phyloP scores from a whole-genome alignment of 2,329 filamentous ascomycete species.

The Fusarium succisae region DNA sequence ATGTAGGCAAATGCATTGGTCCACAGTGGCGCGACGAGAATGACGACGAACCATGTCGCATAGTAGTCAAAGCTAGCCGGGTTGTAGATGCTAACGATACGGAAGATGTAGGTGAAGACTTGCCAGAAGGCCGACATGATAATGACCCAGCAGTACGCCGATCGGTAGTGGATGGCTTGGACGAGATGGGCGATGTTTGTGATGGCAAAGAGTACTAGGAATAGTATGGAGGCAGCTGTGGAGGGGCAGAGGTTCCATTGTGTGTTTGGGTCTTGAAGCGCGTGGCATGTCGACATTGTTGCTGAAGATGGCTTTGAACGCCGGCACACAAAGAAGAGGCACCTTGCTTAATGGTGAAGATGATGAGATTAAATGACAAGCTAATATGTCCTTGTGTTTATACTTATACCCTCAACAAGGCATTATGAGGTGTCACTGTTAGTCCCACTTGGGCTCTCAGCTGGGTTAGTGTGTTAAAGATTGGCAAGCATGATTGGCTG shows the following conservation, averaged over 20 bases:
- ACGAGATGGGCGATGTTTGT: background rate
- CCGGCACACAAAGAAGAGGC: background rate
- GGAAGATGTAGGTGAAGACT: background rate
- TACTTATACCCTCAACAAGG: background rate
- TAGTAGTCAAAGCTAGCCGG: background rate
- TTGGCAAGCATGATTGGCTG: background rate
- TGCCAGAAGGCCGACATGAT: background rate
- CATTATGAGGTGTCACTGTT: background rate
- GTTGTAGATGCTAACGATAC: background rate
- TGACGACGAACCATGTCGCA: background rate
- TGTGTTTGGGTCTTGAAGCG: background rate
- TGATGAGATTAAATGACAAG: rapidly evolving
- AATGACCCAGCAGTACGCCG: background rate
- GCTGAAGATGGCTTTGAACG: rapidly evolving
- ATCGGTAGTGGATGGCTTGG: background rate
- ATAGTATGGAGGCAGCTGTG: background rate
- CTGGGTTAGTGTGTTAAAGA: background rate
- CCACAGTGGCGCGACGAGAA: background rate
- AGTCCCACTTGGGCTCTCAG: too few relatives aligned
- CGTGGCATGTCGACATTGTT: background rate
- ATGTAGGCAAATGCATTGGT: background rate
- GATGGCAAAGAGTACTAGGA: background rate
- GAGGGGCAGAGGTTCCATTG: background rate
- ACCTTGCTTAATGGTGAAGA: rapidly evolving
- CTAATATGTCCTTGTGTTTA: background rate